A percentile compares a stretch with the other conserved stretches of the same genome.
Conservation (phyloP, 139 green algal species). For the Asterochloris erici region DNA sequence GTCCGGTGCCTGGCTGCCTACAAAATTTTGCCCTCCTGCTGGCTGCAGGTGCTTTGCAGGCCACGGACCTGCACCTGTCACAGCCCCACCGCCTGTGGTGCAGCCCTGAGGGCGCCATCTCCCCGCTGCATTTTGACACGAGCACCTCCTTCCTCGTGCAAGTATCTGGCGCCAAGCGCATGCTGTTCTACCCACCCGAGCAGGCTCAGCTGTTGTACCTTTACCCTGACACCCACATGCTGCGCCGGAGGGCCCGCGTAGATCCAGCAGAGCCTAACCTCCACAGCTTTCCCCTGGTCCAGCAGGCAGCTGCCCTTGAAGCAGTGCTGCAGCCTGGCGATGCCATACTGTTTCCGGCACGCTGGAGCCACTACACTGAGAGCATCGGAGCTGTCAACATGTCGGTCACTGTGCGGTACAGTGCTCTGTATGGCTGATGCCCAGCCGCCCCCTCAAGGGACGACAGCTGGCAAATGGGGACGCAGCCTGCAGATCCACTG, state of each 20-base stretch:
- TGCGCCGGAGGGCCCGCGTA: slow-evolving; percentile 26
- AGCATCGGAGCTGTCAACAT: background rate
- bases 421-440: too few species aligned
- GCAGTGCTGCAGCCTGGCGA: slow-evolving; percentile 44
- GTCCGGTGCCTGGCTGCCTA: too few species aligned
- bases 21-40: too few species aligned
- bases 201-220: slow-evolving; percentile 24
- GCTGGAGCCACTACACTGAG: slow-evolving; percentile 54
- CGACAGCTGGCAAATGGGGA: too few species aligned
- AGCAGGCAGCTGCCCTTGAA: slow-evolving; percentile 25
- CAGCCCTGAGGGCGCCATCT: slow-evolving; percentile 32
- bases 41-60: too few species aligned
- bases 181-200: slow-evolving; percentile 39
- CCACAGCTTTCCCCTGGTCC: slow-evolving; percentile 12
- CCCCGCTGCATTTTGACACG: slow-evolving; percentile 42
- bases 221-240: slow-evolving; percentile 37
- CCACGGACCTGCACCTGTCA: too few species aligned
- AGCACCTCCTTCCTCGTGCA: slow-evolving; percentile 36
- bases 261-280: slow-evolving; percentile 26
- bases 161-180: slow-evolving; percentile 33
- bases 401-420: too few species aligned
- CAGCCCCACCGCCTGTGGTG: slow-evolving; percentile 24
- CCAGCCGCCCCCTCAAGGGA: too few species aligned
- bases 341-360: slow-evolving; percentile 38
- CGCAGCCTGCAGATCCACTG: too few species aligned